Base-by-base conservation (phyloP, 2,329 filamentous ascomycete species). In the Hypoxylon sp. region DNA sequence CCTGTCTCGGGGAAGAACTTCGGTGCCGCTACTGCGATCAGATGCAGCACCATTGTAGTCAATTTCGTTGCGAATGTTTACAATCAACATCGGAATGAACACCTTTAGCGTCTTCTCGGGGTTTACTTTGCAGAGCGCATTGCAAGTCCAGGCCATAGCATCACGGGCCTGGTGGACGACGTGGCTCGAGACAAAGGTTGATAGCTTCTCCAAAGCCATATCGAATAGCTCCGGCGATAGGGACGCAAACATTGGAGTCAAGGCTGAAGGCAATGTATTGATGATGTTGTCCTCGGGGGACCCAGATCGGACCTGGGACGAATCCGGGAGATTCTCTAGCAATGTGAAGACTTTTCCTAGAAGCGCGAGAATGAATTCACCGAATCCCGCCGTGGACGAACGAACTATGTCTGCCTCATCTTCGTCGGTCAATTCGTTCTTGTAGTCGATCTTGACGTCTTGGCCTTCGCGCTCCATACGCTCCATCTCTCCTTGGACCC, bases 91-190 rank as follows among this genome's bases (percentile, higher is more conserved):
- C 0, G 95, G 95, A 30, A 99, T 85, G 57, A 99, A 91, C 13
- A 93, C 88, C 75, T 94, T 95, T 52, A 99, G 83, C 0, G 95
- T 93, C 80, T 97, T 97, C 75, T 94, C 89, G 0, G 96, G 94
- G 71, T 96, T 92, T 70, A 97, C 93, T 79, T 98, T 98, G 84
- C 95, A 97, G 22, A 99, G 84, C 0, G 93, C 92, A 77, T 97
- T 98, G 79, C 94, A 92, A 56, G 98, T 98, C 85, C 97, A 99
- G 1, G 96, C 95, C 91, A 99, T 97, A 6, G 95, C 94, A 82
- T 99, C 95, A 68, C 94, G 85, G 55, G 95, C 94, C 78, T 98
- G 95, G 72, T 99, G 94, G 17, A 99, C 94, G 50, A 99, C 95
- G 79, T 98, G 95, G 67, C 92, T 92, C 1, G 91, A 90, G 24